A percentile compares a stretch with the other conserved stretches of the same genome.
Conservation (phyloP, 306 rosid species). For the Cicer bijugum region DNA sequence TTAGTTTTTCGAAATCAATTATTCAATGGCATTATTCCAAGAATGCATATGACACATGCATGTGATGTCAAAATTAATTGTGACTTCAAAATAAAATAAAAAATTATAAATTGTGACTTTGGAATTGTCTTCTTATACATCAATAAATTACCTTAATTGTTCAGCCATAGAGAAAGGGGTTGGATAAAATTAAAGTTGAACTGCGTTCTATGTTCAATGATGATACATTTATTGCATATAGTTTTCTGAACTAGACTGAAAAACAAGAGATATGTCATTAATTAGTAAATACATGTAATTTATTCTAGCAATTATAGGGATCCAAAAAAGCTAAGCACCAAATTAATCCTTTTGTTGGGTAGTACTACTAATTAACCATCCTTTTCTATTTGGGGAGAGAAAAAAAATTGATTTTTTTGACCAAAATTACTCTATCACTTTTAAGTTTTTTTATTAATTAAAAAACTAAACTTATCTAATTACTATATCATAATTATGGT, state of each 20-base stretch:
- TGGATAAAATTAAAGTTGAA: conserved; percentile 13
- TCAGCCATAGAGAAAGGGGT: conserved; percentile 34
- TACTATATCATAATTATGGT: too few species aligned
- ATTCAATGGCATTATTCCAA: conserved; percentile 25
- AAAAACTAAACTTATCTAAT: too few species aligned
- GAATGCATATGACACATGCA: conserved; percentile 39
- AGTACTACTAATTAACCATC: background rate
- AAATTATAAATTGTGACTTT: conserved; percentile 30
- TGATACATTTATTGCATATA: conserved; percentile 34
- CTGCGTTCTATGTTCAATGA: conserved; percentile 39
- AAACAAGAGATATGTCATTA: conserved; percentile 42
- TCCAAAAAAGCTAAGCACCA: conserved; percentile 26
- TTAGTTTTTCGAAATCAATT: conserved; percentile 19
- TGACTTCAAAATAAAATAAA: too few species aligned
- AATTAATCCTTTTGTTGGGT: conserved; percentile 4
- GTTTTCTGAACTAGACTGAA: conserved; percentile 37
- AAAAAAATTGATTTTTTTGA: background rate
- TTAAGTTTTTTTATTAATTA: too few species aligned
- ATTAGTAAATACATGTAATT: conserved; percentile 28
- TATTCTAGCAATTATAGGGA: conserved; percentile 24
- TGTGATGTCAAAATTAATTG: conserved; percentile 45
- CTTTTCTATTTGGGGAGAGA: background rate
- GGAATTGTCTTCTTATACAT: conserved; percentile 41
- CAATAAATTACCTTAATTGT: conserved; percentile 42
- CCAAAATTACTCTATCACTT: too few species aligned